Conservation (phyloP, 2,329 filamentous ascomycete species). For the Gremmenia infestans region DNA sequence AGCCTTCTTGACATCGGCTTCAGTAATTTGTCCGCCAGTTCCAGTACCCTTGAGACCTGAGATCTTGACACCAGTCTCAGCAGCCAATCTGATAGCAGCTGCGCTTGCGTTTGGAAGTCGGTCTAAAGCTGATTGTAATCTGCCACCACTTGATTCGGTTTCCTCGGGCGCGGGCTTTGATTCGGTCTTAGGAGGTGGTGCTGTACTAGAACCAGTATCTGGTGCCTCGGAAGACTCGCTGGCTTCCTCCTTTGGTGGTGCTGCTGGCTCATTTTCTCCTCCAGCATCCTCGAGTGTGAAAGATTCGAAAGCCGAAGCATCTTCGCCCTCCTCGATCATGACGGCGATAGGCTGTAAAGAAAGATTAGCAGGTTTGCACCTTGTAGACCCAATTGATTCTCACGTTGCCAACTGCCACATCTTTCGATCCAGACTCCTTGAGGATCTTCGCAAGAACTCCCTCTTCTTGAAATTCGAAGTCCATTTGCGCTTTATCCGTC, state of each 20-base stretch:
- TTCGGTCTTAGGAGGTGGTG: conserved; percentile 56
- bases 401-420: conserved; percentile 90
- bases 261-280: conserved; percentile 64
- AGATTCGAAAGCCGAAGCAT: conserved; percentile 80
- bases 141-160: conserved; percentile 68
- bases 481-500: conserved; percentile 99
- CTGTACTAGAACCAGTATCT: conserved; percentile 51
- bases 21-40: conserved; percentile 79
- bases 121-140: conserved; percentile 77
- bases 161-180: conserved; percentile 63
- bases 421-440: conserved; percentile 89
- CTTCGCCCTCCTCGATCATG: conserved; percentile 84
- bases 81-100: conserved; percentile 74
- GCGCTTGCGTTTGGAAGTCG: conserved; percentile 70
- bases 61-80: conserved; percentile 77
- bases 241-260: conserved; percentile 62
- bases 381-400: conserved; percentile 39
- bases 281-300: conserved; percentile 90
- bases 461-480: conserved; percentile 99
- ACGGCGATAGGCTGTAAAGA: conserved; percentile 81
- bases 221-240: conserved; percentile 57
- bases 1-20: conserved; percentile 89
- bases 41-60: conserved; percentile 81
- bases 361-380: conserved; percentile 1
- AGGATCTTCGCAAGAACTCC: conserved; percentile 92